Percentiles rank a stretch among this genome's conserved stretches.
Evolutionary conservation across 805 yeast species (phyloP).

Genomic region (Suhomyces vadensis): DNA sequence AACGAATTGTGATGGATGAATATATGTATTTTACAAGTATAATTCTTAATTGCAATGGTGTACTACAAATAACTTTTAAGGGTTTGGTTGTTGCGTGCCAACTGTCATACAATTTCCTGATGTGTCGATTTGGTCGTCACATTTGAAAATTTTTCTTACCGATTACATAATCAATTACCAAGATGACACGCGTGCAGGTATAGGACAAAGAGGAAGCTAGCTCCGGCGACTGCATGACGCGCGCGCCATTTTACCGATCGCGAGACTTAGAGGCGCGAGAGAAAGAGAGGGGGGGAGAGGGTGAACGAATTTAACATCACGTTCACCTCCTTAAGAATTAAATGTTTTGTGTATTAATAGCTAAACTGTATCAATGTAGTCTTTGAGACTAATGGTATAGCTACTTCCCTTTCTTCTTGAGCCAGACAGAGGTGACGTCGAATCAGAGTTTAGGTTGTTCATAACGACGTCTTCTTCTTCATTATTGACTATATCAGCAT

Average conservation of each 20-base stretch:
- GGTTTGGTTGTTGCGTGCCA: not conserved
- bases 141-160: slow-evolving; percentile 3
- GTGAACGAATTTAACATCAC: no score
- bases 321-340: no score
- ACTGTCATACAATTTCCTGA: not conserved
- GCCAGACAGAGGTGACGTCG: not conserved
- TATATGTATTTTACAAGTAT: no score
- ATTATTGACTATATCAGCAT: slow-evolving; percentile 29
- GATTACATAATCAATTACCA: slow-evolving; percentile 1
- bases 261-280: not conserved
- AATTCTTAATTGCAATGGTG: no score
- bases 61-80: not conserved
- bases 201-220: not conserved
- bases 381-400: slow-evolving; percentile 19
- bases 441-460: not conserved
- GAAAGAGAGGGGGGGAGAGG: no score
- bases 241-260: not conserved
- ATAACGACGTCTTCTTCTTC: slow-evolving; percentile 13
- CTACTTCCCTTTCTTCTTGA: slow-evolving; percentile 13
- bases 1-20: not conserved
- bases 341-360: not conserved
- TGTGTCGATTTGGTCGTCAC: slow-evolving; percentile 6
- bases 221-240: not conserved
- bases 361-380: slow-evolving; percentile 20
- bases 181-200: not conserved